Evolutionary conservation across 345 rosid genomes (phyloP), one percentile per base, ranked within the genome.

Genomic region (Nasturtium officinale): DNA sequence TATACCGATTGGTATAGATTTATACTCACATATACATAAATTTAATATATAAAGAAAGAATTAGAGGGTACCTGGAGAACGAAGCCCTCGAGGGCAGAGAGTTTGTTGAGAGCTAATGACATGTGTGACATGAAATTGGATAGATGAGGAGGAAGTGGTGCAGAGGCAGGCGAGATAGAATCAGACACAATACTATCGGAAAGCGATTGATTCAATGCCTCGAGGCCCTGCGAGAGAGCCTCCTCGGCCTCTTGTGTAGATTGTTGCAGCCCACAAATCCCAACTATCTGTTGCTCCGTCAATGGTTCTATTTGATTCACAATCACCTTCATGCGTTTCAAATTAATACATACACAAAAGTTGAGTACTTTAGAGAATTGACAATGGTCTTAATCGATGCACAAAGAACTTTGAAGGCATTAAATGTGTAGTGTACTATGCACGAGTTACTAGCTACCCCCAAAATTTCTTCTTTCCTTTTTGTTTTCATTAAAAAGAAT

Each of bases 41-140:
- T 3, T 57, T 7, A 3, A 60, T 30, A 52, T 3, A 8, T 33
- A 43, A 29, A 33, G 7, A 42, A 18, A 28, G 2, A 11, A 9
- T 12, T 9, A 61, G 46, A 63, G 35, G 47, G 18, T 80, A 96
- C 99, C 99, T 96, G 98, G 76, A 92, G 86, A 63, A 96, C 97
- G 51, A 92, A 90, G 40, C 89, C 89, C 81, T 96, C 96, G 15
- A 90, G 82, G 12, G 94, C 72, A 26, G 98, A 89, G 76, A 96
- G 98, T 85, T 96, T 96, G 86, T 81, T 96, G 82, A 96, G 90
- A 79, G 98, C 99, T 1, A 85, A 33, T 51, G 98, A 90, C 99
- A 96, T 96, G 48, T 92, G 98, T 52, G 90, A 87, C 98, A 96
- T 96, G 85, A 87, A 92, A 82, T 87, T 96, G 23, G 88, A 82